Percentiles rank a stretch among this genome's conserved stretches.
Evolutionary conservation across 106 monocot genomes (phyloP).

Genomic region (Triglochin maritima): DNA sequence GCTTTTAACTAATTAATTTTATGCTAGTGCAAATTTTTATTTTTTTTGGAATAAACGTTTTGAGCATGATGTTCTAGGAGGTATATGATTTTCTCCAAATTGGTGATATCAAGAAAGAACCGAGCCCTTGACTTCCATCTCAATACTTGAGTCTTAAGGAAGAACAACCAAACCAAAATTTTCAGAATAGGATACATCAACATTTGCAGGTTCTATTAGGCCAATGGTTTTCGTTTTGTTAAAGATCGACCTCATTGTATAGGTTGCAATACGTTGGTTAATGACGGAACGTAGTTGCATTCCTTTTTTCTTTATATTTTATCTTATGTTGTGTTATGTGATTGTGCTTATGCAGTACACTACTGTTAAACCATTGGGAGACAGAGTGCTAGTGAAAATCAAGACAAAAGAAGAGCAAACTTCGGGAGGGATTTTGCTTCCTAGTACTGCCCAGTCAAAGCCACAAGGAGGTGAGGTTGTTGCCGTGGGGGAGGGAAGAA

Average conservation of each 20-base stretch:
- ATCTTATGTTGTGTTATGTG: background rate
- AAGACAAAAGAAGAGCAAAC: constrained; percentile 57
- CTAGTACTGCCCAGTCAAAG: constrained; percentile 47
- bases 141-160: no score
- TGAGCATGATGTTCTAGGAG: no score
- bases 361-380: constrained; percentile 59
- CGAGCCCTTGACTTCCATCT: no score
- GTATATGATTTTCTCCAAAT: no score
- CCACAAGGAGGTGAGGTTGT: constrained; percentile 77
- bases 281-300: background rate
- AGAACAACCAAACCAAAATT: background rate
- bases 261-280: background rate
- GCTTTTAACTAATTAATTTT: no score
- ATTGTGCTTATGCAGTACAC: constrained; percentile 38
- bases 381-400: constrained; percentile 65
- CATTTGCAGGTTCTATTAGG: background rate
- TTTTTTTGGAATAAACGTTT: no score
- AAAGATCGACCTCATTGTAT: background rate
- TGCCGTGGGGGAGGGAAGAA: constrained; percentile 66
- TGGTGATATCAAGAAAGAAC: no score
- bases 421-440: constrained; percentile 57
- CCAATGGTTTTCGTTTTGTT: background rate
- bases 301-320: background rate
- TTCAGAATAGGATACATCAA: background rate
- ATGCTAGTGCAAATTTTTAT: no score